Percentiles rank a stretch among this genome's conserved stretches.
phyloP scores from a whole-genome alignment of 805 yeast genomes.

The Torulaspora delbrueckii region DNA sequence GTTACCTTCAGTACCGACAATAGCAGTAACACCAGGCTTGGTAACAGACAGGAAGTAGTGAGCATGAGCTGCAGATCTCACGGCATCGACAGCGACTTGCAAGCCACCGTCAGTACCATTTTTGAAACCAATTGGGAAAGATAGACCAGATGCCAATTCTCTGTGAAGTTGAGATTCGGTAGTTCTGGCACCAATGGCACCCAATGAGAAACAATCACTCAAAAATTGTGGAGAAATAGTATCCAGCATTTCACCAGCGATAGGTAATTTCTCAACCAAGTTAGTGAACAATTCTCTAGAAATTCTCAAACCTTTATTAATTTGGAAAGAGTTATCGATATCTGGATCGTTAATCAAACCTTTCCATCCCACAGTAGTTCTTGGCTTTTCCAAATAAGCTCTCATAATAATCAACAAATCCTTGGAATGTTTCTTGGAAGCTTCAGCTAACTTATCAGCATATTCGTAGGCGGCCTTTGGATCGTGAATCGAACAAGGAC shows the following conservation, averaged over 20 bases:
- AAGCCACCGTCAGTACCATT: constrained; percentile 96
- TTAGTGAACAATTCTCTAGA: constrained; percentile 82
- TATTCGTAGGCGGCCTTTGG: constrained; percentile 89
- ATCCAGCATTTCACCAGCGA: constrained; percentile 96
- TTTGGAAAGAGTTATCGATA: constrained; percentile 85
- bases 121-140: constrained; percentile 98
- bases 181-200: constrained; percentile 98
- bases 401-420: constrained; percentile 91
- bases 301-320: constrained; percentile 88
- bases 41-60: constrained; percentile 95
- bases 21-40: constrained; percentile 93
- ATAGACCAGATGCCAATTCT: constrained; percentile 92
- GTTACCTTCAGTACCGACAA: constrained; percentile 93
- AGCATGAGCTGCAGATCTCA: constrained; percentile 84
- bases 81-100: constrained; percentile 92
- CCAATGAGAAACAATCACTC: constrained; percentile 87
- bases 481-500: constrained; percentile 97
- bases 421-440: constrained; percentile 57
- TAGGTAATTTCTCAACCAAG: constrained; percentile 79
- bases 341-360: constrained; percentile 97
- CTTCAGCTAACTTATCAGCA: constrained; percentile 56
- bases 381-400: constrained; percentile 95
- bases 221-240: constrained; percentile 95
- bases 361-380: constrained; percentile 99
- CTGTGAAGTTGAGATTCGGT: constrained; percentile 97